phyloP scores from a whole-genome alignment of 495 filamentous ascomycete species.

The Peziza echinospora region DNA sequence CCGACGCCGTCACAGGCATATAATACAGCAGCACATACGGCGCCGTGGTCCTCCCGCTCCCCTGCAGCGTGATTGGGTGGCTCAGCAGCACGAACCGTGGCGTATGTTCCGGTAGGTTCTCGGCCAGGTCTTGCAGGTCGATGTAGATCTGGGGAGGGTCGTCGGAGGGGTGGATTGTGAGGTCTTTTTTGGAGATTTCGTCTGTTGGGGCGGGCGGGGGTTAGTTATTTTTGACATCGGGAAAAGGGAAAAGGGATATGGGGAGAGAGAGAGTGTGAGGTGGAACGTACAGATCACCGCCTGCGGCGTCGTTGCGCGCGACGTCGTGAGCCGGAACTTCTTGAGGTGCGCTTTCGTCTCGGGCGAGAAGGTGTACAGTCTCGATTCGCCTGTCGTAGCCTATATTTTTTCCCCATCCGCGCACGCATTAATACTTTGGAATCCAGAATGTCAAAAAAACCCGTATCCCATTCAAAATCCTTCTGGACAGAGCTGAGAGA shows the following conservation, averaged over 20 bases:
- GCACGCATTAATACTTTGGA: too few species aligned
- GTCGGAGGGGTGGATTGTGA: slow-evolving; percentile 64
- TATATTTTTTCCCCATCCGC: too few species aligned
- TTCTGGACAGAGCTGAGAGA: too few species aligned
- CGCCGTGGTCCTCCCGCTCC: slow-evolving; percentile 36
- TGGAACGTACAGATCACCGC: slow-evolving; percentile 90
- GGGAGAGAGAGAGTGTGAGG: slow-evolving; percentile 15
- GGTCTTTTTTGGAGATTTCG: slow-evolving; percentile 61
- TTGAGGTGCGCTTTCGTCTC: slow-evolving; percentile 69
- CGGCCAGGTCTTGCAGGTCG: slow-evolving; percentile 52
- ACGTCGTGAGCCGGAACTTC: slow-evolving; percentile 83
- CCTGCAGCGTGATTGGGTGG: slow-evolving; percentile 33
- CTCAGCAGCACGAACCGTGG: slow-evolving; percentile 77
- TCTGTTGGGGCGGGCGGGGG: slow-evolving; percentile 32
- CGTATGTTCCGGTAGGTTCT: slow-evolving; percentile 81
- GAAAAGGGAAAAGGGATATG: background rate
- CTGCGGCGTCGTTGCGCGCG: slow-evolving; percentile 66
- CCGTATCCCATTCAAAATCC: too few species aligned
- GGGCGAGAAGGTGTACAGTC: slow-evolving; percentile 80
- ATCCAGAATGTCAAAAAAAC: too few species aligned
- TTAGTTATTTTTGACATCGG: background rate
- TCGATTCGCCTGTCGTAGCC: too few species aligned
- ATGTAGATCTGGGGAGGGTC: slow-evolving; percentile 60
- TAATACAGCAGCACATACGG: slow-evolving; percentile 91
- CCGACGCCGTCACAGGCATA: slow-evolving; percentile 72